Base-by-base conservation (phyloP, 495 filamentous ascomycete genomes). In the Talaromyces trachyspermus region DNA sequence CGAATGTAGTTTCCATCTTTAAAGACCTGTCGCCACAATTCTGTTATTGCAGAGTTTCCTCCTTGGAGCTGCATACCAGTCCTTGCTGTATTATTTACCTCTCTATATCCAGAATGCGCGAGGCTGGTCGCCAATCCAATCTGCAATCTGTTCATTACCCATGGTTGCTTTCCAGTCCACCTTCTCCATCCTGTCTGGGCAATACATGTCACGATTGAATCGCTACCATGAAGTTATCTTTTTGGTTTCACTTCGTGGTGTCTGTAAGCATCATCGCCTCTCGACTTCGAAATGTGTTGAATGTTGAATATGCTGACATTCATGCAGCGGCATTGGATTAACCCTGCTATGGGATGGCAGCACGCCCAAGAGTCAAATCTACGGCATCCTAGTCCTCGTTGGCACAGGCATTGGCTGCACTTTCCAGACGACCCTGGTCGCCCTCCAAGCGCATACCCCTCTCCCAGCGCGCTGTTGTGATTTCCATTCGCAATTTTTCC, bases 381-480 rank as follows among this genome's bases (percentile, higher is more conserved):
- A 72, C 12, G 55, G 78, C 8, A 66, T 75, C n/a, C 69, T 81
- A 14, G 55, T 65, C 4, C 54, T 81, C 11, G 61, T 74, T 23
- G 81, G 81, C 9, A 52, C 70, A 3, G 80, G 80, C 3, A 56
- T 79, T 4, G 81, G 80, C n/a, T 65, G 64, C 42, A 72, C 72
- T 11, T 79, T 82, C 50, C 80, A 83, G 51, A 79, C 80, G 11
- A 71, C 71, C 12, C 63, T 85, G 0, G 74, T 85, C n/a, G 80
- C 80, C 7, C 57, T 80, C 17, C 79, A 84, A 57, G 78, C 81
- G 8, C 77, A 83, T 54, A 77, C 68, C 29, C 69, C 63, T 11
- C 75, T 79, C 38, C 56, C 70, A 1, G 40, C 67, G 79, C 36
- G 81, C 81, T 0, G 72, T 84, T 1, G 71, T 79, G 6, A 83